Evolutionary conservation across 148 eudicot genomes (phyloP).

Genomic region (Drosera capensis): DNA sequence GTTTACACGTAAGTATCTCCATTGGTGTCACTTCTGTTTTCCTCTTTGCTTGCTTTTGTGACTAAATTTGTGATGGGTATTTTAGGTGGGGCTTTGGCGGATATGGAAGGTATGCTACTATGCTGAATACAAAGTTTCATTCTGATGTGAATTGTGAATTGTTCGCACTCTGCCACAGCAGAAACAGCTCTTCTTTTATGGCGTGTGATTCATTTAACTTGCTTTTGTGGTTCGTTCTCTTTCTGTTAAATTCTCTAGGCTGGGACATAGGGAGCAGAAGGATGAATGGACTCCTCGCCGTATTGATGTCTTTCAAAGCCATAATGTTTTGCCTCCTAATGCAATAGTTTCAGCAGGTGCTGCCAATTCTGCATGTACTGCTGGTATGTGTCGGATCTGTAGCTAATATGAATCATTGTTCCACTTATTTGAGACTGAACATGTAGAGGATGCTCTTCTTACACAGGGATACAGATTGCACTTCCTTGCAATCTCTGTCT

Average conservation of each 20-base stretch:
- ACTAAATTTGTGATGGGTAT: slow-evolving; percentile 1
- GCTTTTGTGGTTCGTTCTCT: slow-evolving; percentile 1
- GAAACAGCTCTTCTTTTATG: not conserved
- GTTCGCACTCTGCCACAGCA: too few species aligned
- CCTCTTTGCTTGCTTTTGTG: slow-evolving; percentile 1
- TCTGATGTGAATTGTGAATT: not conserved
- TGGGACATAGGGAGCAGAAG: slow-evolving; percentile 95
- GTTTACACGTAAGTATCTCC: slow-evolving; percentile 79
- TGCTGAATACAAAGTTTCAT: too few species aligned
- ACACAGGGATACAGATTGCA: too few species aligned
- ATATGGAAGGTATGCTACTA: slow-evolving; percentile 81
- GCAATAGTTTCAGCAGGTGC: slow-evolving; percentile 87
- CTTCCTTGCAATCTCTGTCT: too few species aligned
- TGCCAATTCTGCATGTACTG: slow-evolving; percentile 79
- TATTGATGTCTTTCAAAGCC: slow-evolving; percentile 69
- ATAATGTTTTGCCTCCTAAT: slow-evolving; percentile 75
- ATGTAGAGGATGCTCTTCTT: too few species aligned
- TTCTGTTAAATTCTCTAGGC: slow-evolving; percentile 43
- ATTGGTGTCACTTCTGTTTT: not conserved
- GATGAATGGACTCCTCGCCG: slow-evolving; percentile 86
- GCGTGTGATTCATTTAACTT: not conserved
- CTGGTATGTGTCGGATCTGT: slow-evolving; percentile 74
- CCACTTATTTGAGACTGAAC: too few species aligned
- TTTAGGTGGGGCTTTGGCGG: slow-evolving; percentile 98
- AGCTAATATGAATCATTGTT: too few species aligned